Evolutionary conservation across 441 rosid genomes (phyloP).

Genomic region (Populus tomentosa): DNA sequence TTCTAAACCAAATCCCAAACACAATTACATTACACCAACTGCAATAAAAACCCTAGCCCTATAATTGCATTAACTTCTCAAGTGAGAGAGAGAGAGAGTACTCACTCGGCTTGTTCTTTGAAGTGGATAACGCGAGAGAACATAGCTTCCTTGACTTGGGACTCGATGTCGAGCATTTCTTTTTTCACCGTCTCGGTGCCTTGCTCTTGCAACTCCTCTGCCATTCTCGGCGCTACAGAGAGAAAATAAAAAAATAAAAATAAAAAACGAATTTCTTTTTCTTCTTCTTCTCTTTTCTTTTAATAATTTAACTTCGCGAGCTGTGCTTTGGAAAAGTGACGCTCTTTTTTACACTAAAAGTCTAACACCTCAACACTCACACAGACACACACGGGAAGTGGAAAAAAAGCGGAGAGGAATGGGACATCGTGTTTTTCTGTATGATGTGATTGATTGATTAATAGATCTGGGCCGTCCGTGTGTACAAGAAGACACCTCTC

Average conservation of each 20-base stretch:
- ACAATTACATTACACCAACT: background rate
- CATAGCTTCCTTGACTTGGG: slow-evolving; percentile 59
- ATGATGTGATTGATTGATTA: background rate
- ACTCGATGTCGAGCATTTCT: slow-evolving; percentile 37
- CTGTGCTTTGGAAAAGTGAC: too few relatives aligned
- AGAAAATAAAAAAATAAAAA: background rate
- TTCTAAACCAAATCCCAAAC: background rate
- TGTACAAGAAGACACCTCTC: too few relatives aligned
- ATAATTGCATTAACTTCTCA: background rate
- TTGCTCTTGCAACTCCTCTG: slow-evolving; percentile 24
- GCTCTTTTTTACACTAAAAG: too few relatives aligned
- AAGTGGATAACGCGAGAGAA: slow-evolving; percentile 64
- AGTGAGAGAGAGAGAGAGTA: slow-evolving; percentile 10
- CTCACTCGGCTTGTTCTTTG: slow-evolving; percentile 60
- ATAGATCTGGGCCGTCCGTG: slow-evolving; percentile 9
- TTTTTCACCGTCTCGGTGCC: slow-evolving; percentile 5
- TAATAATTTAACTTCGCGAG: background rate
- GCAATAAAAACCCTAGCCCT: background rate
- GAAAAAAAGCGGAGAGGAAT: background rate
- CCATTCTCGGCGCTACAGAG: slow-evolving; percentile 15
- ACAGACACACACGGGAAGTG: background rate
- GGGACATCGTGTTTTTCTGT: background rate
- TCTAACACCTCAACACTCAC: background rate
- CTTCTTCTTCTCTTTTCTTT: background rate
- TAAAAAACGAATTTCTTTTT: background rate